phyloP scores from a whole-genome alignment of 768 basidiomycete genomes.

The Amanita jacksonii region DNA sequence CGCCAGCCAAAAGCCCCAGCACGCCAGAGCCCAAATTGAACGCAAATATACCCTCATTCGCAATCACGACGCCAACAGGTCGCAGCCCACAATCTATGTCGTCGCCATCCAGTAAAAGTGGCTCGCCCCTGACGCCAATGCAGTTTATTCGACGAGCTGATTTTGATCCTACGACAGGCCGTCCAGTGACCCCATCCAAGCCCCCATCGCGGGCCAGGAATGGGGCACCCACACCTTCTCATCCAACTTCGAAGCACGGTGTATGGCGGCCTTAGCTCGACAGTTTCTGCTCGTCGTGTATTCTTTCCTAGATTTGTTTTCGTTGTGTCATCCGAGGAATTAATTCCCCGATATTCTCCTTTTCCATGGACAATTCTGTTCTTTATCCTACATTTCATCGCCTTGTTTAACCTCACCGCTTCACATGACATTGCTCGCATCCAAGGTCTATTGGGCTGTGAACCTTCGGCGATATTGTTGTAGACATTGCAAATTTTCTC shows the following conservation, averaged over 20 bases:
- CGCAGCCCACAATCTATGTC: conserved; percentile 44
- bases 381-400: conserved; percentile 6
- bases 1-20: conserved; percentile 32
- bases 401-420: neutral
- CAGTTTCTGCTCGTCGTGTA: neutral
- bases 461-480: too few relatives aligned
- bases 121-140: conserved; percentile 69
- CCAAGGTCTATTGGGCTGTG: conserved; percentile 1
- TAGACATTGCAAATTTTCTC: neutral
- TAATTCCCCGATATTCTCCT: neutral
- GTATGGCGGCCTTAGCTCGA: conserved; percentile 52
- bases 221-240: conserved; percentile 4
- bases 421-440: neutral
- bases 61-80: conserved; percentile 48
- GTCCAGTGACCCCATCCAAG: conserved; percentile 63
- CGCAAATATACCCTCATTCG: conserved; percentile 55
- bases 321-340: neutral
- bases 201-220: conserved; percentile 33
- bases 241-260: conserved; percentile 21
- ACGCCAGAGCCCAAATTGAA: conserved; percentile 60
- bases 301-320: neutral
- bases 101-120: conserved; percentile 40
- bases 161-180: conserved; percentile 34
- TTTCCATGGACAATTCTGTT: conserved; percentile 1
- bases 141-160: conserved; percentile 83